A percentile compares a stretch with the other conserved stretches of the same genome.
phyloP scores from a whole-genome alignment of 805 yeast genomes.

The Starmerella scarabaei region DNA sequence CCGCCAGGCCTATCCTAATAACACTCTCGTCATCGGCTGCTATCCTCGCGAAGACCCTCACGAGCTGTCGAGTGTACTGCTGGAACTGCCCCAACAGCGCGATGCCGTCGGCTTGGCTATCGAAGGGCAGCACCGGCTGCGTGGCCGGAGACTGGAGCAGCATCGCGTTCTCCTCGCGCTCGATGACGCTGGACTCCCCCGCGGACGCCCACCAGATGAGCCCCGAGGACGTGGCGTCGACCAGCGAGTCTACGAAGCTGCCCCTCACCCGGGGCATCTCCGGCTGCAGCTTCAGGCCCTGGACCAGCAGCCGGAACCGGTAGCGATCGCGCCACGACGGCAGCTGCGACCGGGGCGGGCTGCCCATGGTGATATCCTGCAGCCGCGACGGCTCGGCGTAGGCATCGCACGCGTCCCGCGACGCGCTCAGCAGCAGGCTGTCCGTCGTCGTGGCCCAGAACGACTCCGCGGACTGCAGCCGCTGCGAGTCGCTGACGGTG shows the following conservation, averaged over 20 bases:
- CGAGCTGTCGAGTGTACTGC: constrained; percentile 34
- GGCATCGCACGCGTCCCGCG: constrained; percentile 19
- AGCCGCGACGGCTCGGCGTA: constrained; percentile 9
- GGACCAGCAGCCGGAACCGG: constrained; percentile 19
- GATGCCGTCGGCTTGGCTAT: constrained; percentile 29
- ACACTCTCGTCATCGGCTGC: constrained; percentile 24
- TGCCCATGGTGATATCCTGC: constrained; percentile 5
- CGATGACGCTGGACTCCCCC: constrained; percentile 41
- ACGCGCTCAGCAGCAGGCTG: constrained; percentile 37
- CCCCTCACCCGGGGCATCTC: neutral
- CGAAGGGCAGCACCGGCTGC: neutral
- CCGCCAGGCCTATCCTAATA: constrained; percentile 32
- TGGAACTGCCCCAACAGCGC: constrained; percentile 41
- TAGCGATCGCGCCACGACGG: constrained; percentile 23
- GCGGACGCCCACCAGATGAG: constrained; percentile 83
- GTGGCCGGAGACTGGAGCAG: constrained; percentile 10
- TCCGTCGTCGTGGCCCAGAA: constrained; percentile 57
- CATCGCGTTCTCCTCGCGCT: constrained; percentile 16
- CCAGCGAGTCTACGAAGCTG: constrained; percentile 12
- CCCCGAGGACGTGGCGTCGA: constrained; percentile 29
- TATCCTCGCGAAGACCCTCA: constrained; percentile 31
- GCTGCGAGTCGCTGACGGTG: constrained; percentile 44
- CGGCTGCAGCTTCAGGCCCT: neutral
- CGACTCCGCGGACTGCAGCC: constrained; percentile 27
- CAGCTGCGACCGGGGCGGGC: neutral